Evolutionary conservation across 768 basidiomycete species (phyloP).

Genomic region (Lactarius quietus): DNA sequence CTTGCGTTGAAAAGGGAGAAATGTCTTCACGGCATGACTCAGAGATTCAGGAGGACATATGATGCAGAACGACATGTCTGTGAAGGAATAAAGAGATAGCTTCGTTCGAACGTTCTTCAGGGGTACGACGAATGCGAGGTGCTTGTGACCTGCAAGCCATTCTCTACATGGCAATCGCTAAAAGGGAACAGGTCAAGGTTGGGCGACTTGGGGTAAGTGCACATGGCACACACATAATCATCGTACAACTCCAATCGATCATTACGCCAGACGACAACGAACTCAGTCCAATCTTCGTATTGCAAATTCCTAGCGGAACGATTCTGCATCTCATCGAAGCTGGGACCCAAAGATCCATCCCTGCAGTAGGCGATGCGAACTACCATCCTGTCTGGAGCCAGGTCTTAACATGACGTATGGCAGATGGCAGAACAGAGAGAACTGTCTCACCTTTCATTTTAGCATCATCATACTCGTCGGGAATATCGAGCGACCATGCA

Average conservation of each 20-base stretch:
- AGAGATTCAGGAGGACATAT: slow-evolving; percentile 57
- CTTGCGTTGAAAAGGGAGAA: slow-evolving; percentile 47
- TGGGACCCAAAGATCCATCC: slow-evolving; percentile 42
- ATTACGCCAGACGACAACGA: slow-evolving; percentile 80
- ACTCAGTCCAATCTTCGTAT: slow-evolving; percentile 74
- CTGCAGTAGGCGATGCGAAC: slow-evolving; percentile 69
- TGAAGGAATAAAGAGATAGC: slow-evolving; percentile 83
- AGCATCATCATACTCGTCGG: slow-evolving; percentile 42
- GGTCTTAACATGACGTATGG: slow-evolving; percentile 26
- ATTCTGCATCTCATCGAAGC: slow-evolving; percentile 67
- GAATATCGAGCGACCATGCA: background rate
- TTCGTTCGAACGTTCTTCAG: slow-evolving; percentile 57
- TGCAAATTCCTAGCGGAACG: slow-evolving; percentile 57
- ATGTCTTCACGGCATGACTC: slow-evolving; percentile 40
- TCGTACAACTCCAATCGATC: slow-evolving; percentile 79
- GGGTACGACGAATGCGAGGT: slow-evolving; percentile 76
- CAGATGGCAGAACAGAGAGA: background rate
- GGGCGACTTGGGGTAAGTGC: background rate
- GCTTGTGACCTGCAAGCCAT: slow-evolving; percentile 65
- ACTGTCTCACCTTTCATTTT: slow-evolving; percentile 67
- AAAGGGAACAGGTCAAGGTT: slow-evolving; percentile 7
- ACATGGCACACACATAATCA: slow-evolving; percentile 59
- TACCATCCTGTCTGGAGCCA: slow-evolving; percentile 77
- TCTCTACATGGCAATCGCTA: slow-evolving; percentile 67
- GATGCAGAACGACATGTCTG: slow-evolving; percentile 80